Conservation (phyloP, 176 grass and related monocot species). For the Calamus simplicifolius region DNA sequence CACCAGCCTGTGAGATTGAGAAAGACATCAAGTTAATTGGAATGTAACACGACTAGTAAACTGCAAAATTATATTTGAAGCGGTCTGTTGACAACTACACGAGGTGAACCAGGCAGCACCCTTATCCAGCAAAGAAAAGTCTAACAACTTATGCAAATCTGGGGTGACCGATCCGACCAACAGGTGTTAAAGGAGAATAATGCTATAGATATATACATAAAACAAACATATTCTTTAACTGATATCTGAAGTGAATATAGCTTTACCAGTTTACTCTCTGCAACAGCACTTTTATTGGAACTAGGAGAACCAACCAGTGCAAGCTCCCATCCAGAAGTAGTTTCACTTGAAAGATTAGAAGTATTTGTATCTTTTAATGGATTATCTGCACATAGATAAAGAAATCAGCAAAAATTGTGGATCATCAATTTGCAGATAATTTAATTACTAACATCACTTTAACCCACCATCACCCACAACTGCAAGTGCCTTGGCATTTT, state of each 20-base stretch:
- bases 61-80: too few relatives aligned
- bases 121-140: too few relatives aligned
- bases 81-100: too few relatives aligned
- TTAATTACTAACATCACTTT: neutral
- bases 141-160: too few relatives aligned
- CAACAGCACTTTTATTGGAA: slow-evolving; percentile 13
- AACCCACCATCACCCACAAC: slow-evolving; percentile 2
- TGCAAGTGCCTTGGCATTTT: slow-evolving; percentile 3
- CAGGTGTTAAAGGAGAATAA: too few relatives aligned
- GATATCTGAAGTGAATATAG: neutral
- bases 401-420: too few relatives aligned
- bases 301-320: neutral
- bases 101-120: too few relatives aligned
- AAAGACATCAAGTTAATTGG: neutral
- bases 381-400: neutral
- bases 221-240: too few relatives aligned
- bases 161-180: too few relatives aligned
- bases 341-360: neutral
- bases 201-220: too few relatives aligned
- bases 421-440: neutral
- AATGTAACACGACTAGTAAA: too few relatives aligned
- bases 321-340: slow-evolving; percentile 1
- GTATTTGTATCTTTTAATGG: neutral
- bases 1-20: slow-evolving; percentile 6
- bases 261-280: slow-evolving; percentile 14